Conservation (phyloP, 768 basidiomycete genomes). For the Dendrothele bispora region DNA sequence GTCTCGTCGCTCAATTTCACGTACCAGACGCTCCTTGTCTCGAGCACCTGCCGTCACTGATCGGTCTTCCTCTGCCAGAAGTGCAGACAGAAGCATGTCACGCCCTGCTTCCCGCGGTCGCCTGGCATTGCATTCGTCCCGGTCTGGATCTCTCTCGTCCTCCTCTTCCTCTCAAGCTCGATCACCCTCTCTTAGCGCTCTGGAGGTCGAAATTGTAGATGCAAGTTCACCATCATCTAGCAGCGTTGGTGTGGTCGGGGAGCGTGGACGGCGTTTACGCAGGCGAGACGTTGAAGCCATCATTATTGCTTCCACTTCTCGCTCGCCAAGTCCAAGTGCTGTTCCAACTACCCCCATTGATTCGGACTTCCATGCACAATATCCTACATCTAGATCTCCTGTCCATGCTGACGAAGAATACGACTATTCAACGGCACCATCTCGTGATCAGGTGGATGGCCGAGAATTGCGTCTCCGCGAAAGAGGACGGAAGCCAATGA, state of each 20-base stretch:
- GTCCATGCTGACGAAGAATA: not conserved
- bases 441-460: too few species aligned
- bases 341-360: conserved; percentile 47
- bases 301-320: conserved; percentile 28
- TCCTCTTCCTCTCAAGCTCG: conserved; percentile 19
- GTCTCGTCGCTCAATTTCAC: conserved; percentile 39
- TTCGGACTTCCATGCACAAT: not conserved
- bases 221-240: conserved; percentile 17
- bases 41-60: conserved; percentile 43
- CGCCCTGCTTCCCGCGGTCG: conserved; percentile 40
- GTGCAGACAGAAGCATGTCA: conserved; percentile 36
- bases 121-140: conserved; percentile 22
- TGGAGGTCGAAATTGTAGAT: conserved; percentile 25
- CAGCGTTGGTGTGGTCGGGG: not conserved
- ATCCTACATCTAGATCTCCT: not conserved
- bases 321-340: conserved; percentile 49
- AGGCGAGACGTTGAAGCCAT: conserved; percentile 12
- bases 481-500: not conserved
- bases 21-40: conserved; percentile 47
- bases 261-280: conserved; percentile 31
- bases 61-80: conserved; percentile 37
- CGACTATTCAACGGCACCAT: not conserved
- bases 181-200: conserved; percentile 21
- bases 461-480: not conserved
- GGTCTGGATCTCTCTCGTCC: conserved; percentile 23